phyloP scores from a whole-genome alignment of 768 basidiomycete species.

The Rhodotorula paludigena region DNA sequence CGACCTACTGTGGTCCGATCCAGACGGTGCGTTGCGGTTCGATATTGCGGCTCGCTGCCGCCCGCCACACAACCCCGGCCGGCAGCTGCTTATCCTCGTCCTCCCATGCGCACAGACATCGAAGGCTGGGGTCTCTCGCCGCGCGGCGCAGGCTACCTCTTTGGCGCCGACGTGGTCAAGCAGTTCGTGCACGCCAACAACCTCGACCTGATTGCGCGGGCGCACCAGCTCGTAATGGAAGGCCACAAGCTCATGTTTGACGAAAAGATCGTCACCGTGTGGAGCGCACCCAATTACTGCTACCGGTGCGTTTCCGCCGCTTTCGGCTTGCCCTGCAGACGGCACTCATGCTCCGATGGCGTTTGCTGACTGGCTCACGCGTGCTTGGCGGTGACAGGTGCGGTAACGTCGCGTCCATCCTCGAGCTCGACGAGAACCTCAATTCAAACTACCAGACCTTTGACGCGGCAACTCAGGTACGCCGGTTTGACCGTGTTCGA shows the following conservation, averaged over 20 bases:
- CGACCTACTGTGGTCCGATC: constrained; percentile 98
- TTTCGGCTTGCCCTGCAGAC: no score
- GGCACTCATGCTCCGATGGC: no score
- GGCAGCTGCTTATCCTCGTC: neutral
- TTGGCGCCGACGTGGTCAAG: constrained; percentile 87
- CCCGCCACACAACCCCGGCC: no score
- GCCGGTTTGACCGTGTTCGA: constrained; percentile 70
- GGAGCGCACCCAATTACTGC: constrained; percentile 98
- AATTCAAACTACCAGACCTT: constrained; percentile 96
- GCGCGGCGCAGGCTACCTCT: constrained; percentile 93
- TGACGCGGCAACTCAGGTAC: constrained; percentile 80
- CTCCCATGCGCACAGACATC: constrained; percentile 58
- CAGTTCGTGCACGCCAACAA: constrained; percentile 82
- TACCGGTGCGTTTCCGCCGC: constrained; percentile 65
- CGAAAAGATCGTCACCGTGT: constrained; percentile 87
- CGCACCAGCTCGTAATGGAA: constrained; percentile 77
- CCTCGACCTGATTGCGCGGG: constrained; percentile 89
- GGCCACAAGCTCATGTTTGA: constrained; percentile 89
- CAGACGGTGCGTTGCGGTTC: constrained; percentile 64
- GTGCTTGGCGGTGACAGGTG: constrained; percentile 57
- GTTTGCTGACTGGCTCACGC: neutral
- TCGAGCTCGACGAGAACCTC: constrained; percentile 87
- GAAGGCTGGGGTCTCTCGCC: constrained; percentile 93
- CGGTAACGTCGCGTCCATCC: constrained; percentile 90
- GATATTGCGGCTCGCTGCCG: neutral